Evolutionary conservation across 1,284 basidiomycete genomes (phyloP), one percentile per base, ranked within the genome.

Genomic region (Pterula multifida): DNA sequence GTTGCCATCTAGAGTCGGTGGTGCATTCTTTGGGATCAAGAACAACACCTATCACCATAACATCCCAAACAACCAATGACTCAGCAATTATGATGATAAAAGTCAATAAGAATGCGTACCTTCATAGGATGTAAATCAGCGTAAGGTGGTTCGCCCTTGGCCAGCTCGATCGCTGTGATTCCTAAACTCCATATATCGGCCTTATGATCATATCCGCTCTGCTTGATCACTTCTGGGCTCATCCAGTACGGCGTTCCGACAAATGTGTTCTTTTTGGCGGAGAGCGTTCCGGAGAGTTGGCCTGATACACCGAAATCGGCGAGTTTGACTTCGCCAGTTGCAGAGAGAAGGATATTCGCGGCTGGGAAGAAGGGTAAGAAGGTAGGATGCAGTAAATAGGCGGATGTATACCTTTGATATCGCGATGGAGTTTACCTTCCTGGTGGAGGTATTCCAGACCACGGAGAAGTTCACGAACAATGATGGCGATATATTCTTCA

Each of bases 81-180:
- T 17, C 12, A n/a, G 4, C 19, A 36, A 36, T 36, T 12, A 12
- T 12, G 32, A 36, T 12, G 32, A 36, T 36, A 36, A 36, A 12
- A 17, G 12, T 36, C 32, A 15, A 26, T 9, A 12, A 55, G 63
- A 24, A n/a, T n/a, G n/a, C n/a, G n/a, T 54, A 87, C 90, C 77
- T 98, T 98, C 95, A 99, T 98, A 2, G 95, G 95, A 69, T 99
- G 96, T 45, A 98, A 69, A 58, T 97, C 93, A 1, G 95, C 93
- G 61, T 98, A 98, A 2, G 95, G 95, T 19, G 95, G 95, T 62
- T 98, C 94, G 36, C 95, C 95, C 67, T 89, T 93, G 1, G 95
- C 95, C 57, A 99, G 73, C 66, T 99, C 95, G 58, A 98, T 97
- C 11, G 93, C 91, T 3, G 95, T 98, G 63, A 98, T 98, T 3